Percentiles rank a stretch among this genome's conserved stretches.
Conservation (phyloP, 129 eudicot genomes). For the Escallonia rubra region DNA sequence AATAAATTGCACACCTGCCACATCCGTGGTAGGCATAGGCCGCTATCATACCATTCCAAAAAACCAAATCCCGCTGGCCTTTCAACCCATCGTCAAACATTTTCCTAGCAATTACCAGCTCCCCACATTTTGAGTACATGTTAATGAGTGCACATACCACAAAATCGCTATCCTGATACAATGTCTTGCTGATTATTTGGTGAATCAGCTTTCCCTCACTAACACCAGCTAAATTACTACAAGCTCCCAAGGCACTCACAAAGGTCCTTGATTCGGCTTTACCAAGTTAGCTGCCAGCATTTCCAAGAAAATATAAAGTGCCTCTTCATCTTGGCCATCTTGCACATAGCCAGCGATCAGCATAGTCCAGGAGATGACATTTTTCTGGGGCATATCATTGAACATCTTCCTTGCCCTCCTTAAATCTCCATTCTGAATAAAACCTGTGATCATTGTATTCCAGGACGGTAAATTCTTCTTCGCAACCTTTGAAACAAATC, state of each 20-base stretch:
- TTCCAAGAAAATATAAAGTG: conserved; percentile 13
- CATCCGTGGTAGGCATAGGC: conserved; percentile 31
- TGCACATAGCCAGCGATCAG: conserved; percentile 26
- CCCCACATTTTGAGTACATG: conserved; percentile 46
- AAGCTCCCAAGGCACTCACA: conserved; percentile 25
- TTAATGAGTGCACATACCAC: conserved; percentile 28
- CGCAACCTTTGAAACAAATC: conserved; percentile 27
- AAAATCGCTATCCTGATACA: conserved; percentile 6
- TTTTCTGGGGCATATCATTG: conserved; percentile 18
- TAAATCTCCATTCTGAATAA: conserved; percentile 20
- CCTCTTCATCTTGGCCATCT: conserved; percentile 26
- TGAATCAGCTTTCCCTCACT: conserved; percentile 33
- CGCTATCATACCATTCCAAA: conserved; percentile 38
- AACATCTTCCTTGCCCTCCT: conserved; percentile 20
- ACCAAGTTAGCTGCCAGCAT: conserved; percentile 18
- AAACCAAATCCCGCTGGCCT: conserved; percentile 23
- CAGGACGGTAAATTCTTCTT: conserved; percentile 21
- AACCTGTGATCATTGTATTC: conserved; percentile 36
- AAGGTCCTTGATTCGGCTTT: conserved; percentile 35
- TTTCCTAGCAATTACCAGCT: conserved; percentile 18
- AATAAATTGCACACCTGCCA: conserved; percentile 20
- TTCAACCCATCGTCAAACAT: conserved; percentile 23
- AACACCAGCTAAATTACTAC: conserved; percentile 25
- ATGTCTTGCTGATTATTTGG: conserved; percentile 21
- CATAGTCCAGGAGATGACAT: conserved; percentile 33